Evolutionary conservation across 2,329 filamentous ascomycete species (phyloP), one percentile per base, ranked within the genome.

Genomic region (Aspergillus clavatus): DNA sequence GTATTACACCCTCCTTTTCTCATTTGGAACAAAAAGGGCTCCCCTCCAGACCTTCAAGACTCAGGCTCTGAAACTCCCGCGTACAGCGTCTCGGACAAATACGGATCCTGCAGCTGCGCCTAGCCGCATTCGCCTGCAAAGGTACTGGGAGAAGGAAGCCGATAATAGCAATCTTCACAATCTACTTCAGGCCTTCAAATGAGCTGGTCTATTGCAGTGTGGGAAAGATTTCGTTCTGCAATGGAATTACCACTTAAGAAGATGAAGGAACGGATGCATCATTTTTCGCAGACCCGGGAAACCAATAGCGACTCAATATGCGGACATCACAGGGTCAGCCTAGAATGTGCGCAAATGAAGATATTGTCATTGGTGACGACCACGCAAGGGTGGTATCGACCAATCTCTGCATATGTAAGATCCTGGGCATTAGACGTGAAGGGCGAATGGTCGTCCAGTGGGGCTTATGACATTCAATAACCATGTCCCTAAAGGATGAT

Each of bases 101-200:
- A 50, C 41, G 42, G 42, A 53, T 47, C 49, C 46, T 54, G 46
- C 51, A 45, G 47, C 50, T 56, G 51, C 53, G 54, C 48, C 47
- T 55, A 51, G 41, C 55, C 53, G 50, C 46, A 49, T 16, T 55
- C 45, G 48, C 16, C 41, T 53, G 51, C 51, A 45, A 45, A 48
- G 44, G 46, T 47, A 53, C 54, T 50, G 43, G 48, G 29, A 42
- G 45, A 44, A 47, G 36, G 14, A 40, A 46, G 43, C 21, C 45
- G 42, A 33, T 42, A 42, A 54, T 43, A 49, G 37, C 35, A n/a
- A 37, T 39, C 31, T 43, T 37, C 35, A 36, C 35, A 31, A 44
- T 31, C 23, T 12, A 41, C 28, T 28, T 38, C 38, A 38, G 28
- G 31, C 38, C 27, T 22, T n/a, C 36, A 31, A 31, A 21, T 19